Evolutionary conservation across 441 rosid genomes (phyloP).

Genomic region (Dalechampia spathulata): DNA sequence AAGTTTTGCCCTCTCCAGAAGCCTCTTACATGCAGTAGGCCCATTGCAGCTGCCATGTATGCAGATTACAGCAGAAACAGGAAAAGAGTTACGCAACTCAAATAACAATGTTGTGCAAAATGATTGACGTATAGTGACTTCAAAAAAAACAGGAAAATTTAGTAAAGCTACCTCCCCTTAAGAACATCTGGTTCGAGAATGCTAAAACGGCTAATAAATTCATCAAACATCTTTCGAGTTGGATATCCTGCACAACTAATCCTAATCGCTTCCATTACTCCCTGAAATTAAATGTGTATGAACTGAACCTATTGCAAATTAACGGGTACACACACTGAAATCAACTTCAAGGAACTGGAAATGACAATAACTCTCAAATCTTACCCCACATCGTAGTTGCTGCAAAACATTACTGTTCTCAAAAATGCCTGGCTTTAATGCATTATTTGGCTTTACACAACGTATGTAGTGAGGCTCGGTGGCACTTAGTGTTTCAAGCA

Average conservation of each 20-base stretch:
- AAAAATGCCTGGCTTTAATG: conserved; percentile 77
- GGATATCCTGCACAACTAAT: conserved; percentile 99
- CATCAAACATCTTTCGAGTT: conserved; percentile 70
- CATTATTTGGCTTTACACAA: conserved; percentile 92
- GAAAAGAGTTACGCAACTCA: conserved; percentile 11
- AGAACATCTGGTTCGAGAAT: conserved; percentile 54
- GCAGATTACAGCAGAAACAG: conserved; percentile 13
- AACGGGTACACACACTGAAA: conserved; percentile 3
- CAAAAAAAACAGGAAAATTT: conserved; percentile 5
- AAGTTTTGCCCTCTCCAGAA: conserved; percentile 68
- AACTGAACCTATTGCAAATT: conserved; percentile 6
- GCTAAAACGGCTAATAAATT: conserved; percentile 63
- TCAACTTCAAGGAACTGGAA: conserved; percentile 14
- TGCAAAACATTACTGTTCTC: conserved; percentile 77
- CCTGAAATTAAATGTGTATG: conserved; percentile 37
- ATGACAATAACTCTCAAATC: conserved; percentile 30
- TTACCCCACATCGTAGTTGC: conserved; percentile 96
- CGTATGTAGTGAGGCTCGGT: conserved; percentile 95
- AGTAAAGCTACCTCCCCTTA: conserved; percentile 44
- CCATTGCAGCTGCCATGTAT: conserved; percentile 46
- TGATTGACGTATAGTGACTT: neutral
- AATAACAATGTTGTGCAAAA: conserved; percentile 9
- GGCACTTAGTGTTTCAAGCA: conserved; percentile 87
- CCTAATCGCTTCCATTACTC: conserved; percentile 98
- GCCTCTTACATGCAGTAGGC: conserved; percentile 63